Base-by-base conservation (phyloP, 2,329 filamentous ascomycete species). In the Colletotrichum godetiae region DNA sequence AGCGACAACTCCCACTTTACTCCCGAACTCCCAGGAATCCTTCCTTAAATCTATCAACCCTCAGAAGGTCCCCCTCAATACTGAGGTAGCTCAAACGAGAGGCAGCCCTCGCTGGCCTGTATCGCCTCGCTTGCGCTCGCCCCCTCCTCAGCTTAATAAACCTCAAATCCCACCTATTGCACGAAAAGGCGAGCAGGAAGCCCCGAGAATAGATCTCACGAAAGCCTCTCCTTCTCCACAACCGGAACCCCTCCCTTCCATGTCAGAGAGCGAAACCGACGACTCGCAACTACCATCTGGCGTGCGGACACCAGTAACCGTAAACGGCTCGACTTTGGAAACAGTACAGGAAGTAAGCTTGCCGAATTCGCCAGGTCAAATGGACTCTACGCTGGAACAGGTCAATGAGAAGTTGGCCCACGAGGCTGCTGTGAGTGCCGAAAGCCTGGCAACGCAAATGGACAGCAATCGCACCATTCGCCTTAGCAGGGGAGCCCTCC, bases 261-360 rank as follows among this genome's bases (percentile, higher is more conserved):
- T 81, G 67, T 84, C 85, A 12, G 88, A 90, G 74, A 87, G 83
- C 76, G 89, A 91, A 74, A 82, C 82, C 68, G 89, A 91, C 76
- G 89, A 91, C 52, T 75, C 80, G 12, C 81, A 85, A 52, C 77
- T 83, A n/a, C 82, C 83, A 57, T 84, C 89, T 24, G 90, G 90
- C 62, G 85, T 90, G 84, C 85, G 88, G 79, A 90, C 91, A 22
- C 90, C 91, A 27, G 88, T 86, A 42, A 71, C 74, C 35, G 88
- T 92, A 76, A 89, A 88, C 73, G 86, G 88, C 65, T 91, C 92
- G 61, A 90, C 90, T 60, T 85, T 98, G 70, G 96, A 97, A 83
- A 98, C 97, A 0, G 96, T 98, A 19, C 93, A 98, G 80, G 96
- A 98, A 86, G 92, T 93, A 67, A 97, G 94, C 83, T 90, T 94